Conservation (phyloP, 1,284 basidiomycete genomes). For the Xanthoconium separans region DNA sequence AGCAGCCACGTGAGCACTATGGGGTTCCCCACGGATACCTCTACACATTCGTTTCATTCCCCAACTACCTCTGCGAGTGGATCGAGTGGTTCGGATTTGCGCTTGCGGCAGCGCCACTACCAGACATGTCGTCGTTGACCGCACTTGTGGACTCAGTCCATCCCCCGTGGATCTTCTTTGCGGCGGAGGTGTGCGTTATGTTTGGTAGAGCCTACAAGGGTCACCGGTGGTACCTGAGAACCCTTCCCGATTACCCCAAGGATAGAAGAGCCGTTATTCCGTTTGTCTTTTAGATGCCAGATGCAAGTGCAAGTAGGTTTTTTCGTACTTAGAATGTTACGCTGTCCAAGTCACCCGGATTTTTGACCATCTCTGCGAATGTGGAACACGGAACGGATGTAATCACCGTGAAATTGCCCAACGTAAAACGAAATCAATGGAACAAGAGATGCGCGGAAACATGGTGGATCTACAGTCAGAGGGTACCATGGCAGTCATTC, state of each 20-base stretch:
- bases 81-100: slow-evolving; percentile 83
- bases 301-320: not conserved
- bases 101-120: slow-evolving; percentile 55
- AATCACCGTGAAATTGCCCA: too few relatives aligned
- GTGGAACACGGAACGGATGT: too few relatives aligned
- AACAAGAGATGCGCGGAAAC: too few relatives aligned
- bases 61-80: slow-evolving; percentile 94
- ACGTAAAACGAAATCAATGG: too few relatives aligned
- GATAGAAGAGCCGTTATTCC: slow-evolving; percentile 67
- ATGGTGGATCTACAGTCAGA: too few relatives aligned
- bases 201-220: slow-evolving; percentile 76
- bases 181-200: slow-evolving; percentile 74
- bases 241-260: slow-evolving; percentile 69
- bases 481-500: too few relatives aligned
- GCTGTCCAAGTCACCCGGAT: too few relatives aligned
- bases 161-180: slow-evolving; percentile 77
- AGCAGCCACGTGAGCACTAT: slow-evolving; percentile 54
- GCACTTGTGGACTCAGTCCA: slow-evolving; percentile 44
- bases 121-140: slow-evolving; percentile 27
- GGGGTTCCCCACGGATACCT: slow-evolving; percentile 81
- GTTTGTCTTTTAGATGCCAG: slow-evolving; percentile 46
- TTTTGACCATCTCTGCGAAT: too few relatives aligned
- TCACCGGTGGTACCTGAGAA: slow-evolving; percentile 77
- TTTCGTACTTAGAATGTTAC: not conserved
- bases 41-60: slow-evolving; percentile 82